Conservation (phyloP, 805 yeast genomes). For the Metschnikowia colocasiae region DNA sequence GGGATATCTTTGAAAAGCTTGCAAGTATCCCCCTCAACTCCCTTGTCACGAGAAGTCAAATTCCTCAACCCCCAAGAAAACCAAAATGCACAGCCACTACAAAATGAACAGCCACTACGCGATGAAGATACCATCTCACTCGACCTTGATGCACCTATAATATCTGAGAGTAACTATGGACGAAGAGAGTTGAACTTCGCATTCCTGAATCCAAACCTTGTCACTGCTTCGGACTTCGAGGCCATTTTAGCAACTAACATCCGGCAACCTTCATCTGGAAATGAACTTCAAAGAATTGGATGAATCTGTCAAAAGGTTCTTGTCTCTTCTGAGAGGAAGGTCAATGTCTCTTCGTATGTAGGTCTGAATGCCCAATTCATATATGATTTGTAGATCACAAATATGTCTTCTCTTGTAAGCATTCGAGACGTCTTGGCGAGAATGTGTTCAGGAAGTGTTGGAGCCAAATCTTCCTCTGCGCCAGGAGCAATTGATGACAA, state of each 20-base stretch:
- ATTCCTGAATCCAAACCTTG: neutral
- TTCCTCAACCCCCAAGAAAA: neutral
- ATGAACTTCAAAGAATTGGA: neutral
- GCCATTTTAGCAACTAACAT: neutral
- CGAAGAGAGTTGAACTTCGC: neutral
- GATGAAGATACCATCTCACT: slow-evolving; percentile 1
- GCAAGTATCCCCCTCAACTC: neutral
- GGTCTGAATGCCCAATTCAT: slow-evolving; percentile 88
- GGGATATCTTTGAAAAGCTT: neutral
- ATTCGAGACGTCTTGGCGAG: slow-evolving; percentile 44
- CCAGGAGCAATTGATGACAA: slow-evolving; percentile 74
- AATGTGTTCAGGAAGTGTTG: slow-evolving; percentile 26
- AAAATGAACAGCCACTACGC: neutral
- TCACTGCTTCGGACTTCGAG: neutral
- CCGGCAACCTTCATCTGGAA: neutral
- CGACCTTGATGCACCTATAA: neutral
- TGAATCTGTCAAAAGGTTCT: slow-evolving; percentile 10
- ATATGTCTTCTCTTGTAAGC: slow-evolving; percentile 54
- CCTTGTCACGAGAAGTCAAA: neutral
- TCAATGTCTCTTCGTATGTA: slow-evolving; percentile 22
- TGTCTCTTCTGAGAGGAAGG: slow-evolving; percentile 16
- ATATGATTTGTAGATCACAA: slow-evolving; percentile 49
- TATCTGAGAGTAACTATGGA: neutral
- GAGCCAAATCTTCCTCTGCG: slow-evolving; percentile 52
- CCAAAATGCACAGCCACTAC: neutral